Evolutionary conservation across 176 grass and related monocot genomes (phyloP), one percentile per base, ranked within the genome.

Genomic region (Phyllostachys edulis): DNA sequence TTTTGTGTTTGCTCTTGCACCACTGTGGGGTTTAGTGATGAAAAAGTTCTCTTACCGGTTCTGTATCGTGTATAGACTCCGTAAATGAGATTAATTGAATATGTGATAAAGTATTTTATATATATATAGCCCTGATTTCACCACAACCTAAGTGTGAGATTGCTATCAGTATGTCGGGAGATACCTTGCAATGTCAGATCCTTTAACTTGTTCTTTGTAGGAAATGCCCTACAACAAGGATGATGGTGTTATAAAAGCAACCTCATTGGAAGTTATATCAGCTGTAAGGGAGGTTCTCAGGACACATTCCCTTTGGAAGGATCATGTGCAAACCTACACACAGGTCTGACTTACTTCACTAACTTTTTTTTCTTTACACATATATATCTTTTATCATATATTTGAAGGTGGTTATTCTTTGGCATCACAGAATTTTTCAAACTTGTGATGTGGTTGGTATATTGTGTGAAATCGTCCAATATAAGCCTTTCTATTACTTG

Each of bases 231-330:
- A 93, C 75, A 85, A 94, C 69, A 94, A 96, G 85, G 96, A 98
- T 75, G 93, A 96, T 76, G 91, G 96, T 87, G 77, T 94, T 72
- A 89, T 98, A 69, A 91, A 96, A 88, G 96, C 96, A 59, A 98
- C 93, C n/a, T 93, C 93, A 77, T 98, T 96, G 81, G 96, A 98
- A 94, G 96, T 98, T 83, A 98, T 96, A 94, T 92, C 96, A 81
- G 94, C 96, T 78, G 88, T 98, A 79, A 90, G 96, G 91, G 96
- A 96, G 82, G 93, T 98, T 81, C 89, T 95, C 63, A 96, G 81
- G 80, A 80, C 89, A 81, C n/a, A 2, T 34, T 34, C 32, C 32
- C 32, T 34, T 34, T 34, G 2, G 32, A 34, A 34, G 1, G 2
- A 34, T 74, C 96, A 96, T 81, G 89, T 98, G 76, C 96, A 98